Evolutionary conservation across 73 alveolate species (phyloP), one percentile per base, ranked within the genome.

Genomic region (Paraurostyla sp.): DNA sequence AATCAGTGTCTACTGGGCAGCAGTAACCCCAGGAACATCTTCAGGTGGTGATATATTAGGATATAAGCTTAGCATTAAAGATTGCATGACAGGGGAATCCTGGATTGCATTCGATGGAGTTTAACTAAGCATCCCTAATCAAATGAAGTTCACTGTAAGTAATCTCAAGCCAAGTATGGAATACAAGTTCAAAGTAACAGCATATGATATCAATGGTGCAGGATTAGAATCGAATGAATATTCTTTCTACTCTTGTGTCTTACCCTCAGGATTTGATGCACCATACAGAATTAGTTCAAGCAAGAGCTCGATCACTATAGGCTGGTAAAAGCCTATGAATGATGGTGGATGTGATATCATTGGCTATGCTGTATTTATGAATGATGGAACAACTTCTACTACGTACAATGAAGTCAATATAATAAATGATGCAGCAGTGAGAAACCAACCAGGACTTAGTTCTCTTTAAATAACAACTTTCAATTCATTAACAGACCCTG

Each of bases 121-220:
- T 46, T 29, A 42, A 20, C 49, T 62, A 11, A 76, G 43, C 2
- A 25, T 68, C 9, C 87, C 88, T 36, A 38, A 41, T 29, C 22
- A 62, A 43, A 71, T 43, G 22, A 11, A 45, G 32, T 58, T 11
- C 62, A 90, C 85, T 36, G 85, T 90, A 52, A 75, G 58, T 30
- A 73, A 48, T 36, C 52, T 90, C 18, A 57, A 81, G 7, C 69
- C 87, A 3, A 75, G 90, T 25, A 57, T 25, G 7, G 89, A 85
- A 29, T 90, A 90, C 57, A 71, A 84, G 49, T 90, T 90, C 80
- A 35, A 41, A 7, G 89, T 90, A 2, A 75, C 82, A 33, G 95
- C 95, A 7, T 33, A 46, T 30, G 71, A 90, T 56, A 49, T 85
- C 43, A 90, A 90, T 90, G 94, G 94, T 13, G 82, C 54, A 9